phyloP scores from a whole-genome alignment of 2,329 filamentous ascomycete species.

The Sporothrix protearum region DNA sequence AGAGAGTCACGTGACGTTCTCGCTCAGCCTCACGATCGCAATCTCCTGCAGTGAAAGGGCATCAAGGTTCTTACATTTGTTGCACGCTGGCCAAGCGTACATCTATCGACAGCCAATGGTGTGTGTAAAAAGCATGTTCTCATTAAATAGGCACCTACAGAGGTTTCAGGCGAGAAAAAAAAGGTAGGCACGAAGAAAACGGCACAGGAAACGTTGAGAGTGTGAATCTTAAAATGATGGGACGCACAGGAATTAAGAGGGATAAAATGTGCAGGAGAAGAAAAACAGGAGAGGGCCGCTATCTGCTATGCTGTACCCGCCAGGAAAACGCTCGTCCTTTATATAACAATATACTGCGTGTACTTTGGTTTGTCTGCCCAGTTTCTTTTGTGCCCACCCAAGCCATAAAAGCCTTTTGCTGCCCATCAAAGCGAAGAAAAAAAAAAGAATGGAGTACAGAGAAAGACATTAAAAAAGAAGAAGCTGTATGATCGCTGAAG shows the following conservation, averaged over 20 bases:
- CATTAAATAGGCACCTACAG: neutral
- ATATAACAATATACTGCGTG: neutral
- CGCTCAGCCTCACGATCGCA: neutral
- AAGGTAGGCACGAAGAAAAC: neutral
- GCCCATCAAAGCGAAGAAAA: neutral
- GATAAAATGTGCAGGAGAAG: neutral
- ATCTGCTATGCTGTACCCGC: neutral
- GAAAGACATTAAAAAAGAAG: neutral
- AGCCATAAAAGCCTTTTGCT: neutral
- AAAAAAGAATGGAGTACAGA: neutral
- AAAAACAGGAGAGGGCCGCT: conserved; percentile 4
- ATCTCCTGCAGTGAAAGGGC: neutral
- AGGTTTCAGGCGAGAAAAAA: neutral
- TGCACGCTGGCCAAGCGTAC: neutral
- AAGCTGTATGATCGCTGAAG: conserved; percentile 8
- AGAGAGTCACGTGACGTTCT: neutral
- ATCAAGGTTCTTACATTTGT: neutral
- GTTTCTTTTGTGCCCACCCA: neutral
- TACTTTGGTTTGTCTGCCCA: neutral
- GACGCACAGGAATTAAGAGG: neutral
- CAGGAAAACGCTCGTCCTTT: neutral
- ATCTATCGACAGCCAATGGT: too few relatives aligned
- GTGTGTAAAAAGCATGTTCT: neutral
- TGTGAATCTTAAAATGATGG: neutral
- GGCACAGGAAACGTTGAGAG: neutral